Conservation (phyloP, 2,329 filamentous ascomycete genomes). For the Ophiosphaerella korrae region DNA sequence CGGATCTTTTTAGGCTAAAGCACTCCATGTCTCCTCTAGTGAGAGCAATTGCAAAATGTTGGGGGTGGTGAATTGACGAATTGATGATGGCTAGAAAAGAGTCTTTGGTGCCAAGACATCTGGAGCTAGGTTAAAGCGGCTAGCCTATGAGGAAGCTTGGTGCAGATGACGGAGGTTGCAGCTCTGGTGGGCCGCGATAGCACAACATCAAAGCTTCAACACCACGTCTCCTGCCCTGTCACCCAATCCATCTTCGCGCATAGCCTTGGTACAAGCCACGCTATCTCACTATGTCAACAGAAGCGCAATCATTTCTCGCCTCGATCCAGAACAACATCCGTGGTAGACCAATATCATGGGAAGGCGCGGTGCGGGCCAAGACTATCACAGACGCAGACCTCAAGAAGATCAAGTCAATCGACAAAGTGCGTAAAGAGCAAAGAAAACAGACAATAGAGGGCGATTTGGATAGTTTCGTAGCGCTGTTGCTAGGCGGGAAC, state of each 20-base stretch:
- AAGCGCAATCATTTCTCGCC: constrained; percentile 84
- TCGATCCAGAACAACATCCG: constrained; percentile 97
- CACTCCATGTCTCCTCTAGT: constrained; percentile 35
- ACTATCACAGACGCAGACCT: constrained; percentile 93
- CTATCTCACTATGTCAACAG: constrained; percentile 74
- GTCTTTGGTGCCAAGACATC: constrained; percentile 36
- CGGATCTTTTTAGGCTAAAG: constrained; percentile 64
- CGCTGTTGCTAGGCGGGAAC: constrained; percentile 74
- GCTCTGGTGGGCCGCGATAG: constrained; percentile 38
- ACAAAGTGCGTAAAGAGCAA: constrained; percentile 93
- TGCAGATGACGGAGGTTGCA: constrained; percentile 41
- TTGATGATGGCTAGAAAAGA: constrained; percentile 27
- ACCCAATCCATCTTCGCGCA: background rate
- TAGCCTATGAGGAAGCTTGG: constrained; percentile 15
- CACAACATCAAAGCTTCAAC: constrained; percentile 34
- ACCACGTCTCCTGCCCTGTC: constrained; percentile 3
- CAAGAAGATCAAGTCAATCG: constrained; percentile 93
- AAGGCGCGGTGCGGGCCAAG: constrained; percentile 90
- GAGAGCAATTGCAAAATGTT: background rate
- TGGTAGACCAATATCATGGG: constrained; percentile 94
- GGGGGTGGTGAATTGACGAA: constrained; percentile 2
- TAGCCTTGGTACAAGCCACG: background rate
- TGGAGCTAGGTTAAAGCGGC: background rate
- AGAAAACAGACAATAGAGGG: constrained; percentile 79
- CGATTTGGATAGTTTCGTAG: constrained; percentile 79